Percentiles rank a stretch among this genome's conserved stretches.
Evolutionary conservation across 352 stramenopile species (phyloP).

Genomic region (Thraustochytrium sp.): DNA sequence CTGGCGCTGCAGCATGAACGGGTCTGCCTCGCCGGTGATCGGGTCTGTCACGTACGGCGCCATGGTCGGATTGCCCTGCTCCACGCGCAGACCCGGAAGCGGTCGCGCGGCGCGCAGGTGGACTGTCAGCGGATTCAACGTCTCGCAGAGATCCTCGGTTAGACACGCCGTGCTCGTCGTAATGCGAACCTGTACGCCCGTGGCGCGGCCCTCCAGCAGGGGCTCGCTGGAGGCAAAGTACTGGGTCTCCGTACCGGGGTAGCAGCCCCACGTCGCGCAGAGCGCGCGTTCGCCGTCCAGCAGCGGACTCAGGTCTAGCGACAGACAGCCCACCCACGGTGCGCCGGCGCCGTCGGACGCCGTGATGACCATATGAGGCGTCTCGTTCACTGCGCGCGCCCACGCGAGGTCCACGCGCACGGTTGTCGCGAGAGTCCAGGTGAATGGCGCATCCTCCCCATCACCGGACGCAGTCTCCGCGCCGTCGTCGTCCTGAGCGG

Average conservation of each 20-base stretch:
- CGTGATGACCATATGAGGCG: background rate
- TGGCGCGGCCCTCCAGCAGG: background rate
- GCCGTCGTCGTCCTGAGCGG: background rate
- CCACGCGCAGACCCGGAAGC: constrained; percentile 57
- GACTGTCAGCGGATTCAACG: constrained; percentile 65
- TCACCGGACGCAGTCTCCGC: background rate
- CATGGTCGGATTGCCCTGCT: constrained; percentile 37
- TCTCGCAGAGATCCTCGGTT: constrained; percentile 50
- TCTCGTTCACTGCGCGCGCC: background rate
- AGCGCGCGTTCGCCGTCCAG: background rate
- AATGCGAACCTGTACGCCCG: constrained; percentile 51
- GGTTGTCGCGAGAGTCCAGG: background rate
- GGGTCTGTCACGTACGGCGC: constrained; percentile 45
- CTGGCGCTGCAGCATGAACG: constrained; percentile 54
- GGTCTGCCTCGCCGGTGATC: constrained; percentile 18
- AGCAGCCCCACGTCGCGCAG: background rate
- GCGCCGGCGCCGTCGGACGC: background rate
- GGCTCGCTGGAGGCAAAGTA: background rate
- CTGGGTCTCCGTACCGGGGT: background rate
- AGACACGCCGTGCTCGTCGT: constrained; percentile 59
- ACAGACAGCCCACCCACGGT: background rate
- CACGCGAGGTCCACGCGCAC: background rate
- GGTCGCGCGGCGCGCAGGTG: constrained; percentile 54
- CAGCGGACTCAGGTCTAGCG: constrained; percentile 9
- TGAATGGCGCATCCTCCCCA: background rate